These are phyloP conservation scores for Coemansia brasiliensis DNA, from an alignment of 192 early-diverging fungal species.

Conservation along the genomic window DNA sequence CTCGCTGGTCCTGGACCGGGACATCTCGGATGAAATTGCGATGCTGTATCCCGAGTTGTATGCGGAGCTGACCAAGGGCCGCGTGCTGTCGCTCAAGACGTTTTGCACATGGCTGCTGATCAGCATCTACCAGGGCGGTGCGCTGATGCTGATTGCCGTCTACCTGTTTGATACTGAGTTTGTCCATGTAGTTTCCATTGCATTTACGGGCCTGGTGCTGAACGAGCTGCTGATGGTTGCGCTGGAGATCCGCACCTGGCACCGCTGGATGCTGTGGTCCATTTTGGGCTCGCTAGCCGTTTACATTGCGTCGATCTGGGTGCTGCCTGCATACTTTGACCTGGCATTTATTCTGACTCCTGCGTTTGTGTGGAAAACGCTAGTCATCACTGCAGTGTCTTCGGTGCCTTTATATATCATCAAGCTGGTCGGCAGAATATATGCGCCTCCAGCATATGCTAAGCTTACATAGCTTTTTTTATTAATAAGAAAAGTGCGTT, in stretches of 20 bases:
- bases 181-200: slow-evolving; percentile 91
- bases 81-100: slow-evolving; percentile 87
- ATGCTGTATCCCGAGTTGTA: slow-evolving; percentile 92
- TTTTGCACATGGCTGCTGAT: slow-evolving; percentile 95
- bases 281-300: slow-evolving; percentile 78
- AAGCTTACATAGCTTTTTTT: slow-evolving; percentile 64
- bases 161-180: slow-evolving; percentile 95
- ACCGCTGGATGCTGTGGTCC: slow-evolving; percentile 83
- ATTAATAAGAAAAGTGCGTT: not conserved
- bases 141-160: slow-evolving; percentile 92
- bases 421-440: slow-evolving; percentile 73
- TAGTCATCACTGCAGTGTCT: slow-evolving; percentile 84
- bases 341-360: slow-evolving; percentile 80
- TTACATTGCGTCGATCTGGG: slow-evolving; percentile 87
- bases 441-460: slow-evolving; percentile 86
- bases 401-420: slow-evolving; percentile 85
- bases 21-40: slow-evolving; percentile 87
- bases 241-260: slow-evolving; percentile 92
- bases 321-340: slow-evolving; percentile 91
- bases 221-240: slow-evolving; percentile 98
- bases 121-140: slow-evolving; percentile 94
- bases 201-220: slow-evolving; percentile 89
- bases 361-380: slow-evolving; percentile 87
- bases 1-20: slow-evolving; percentile 88
- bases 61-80: slow-evolving; percentile 90